Base-by-base conservation (phyloP, 73 alveolate genomes). In the Paramecium sonneborni region DNA sequence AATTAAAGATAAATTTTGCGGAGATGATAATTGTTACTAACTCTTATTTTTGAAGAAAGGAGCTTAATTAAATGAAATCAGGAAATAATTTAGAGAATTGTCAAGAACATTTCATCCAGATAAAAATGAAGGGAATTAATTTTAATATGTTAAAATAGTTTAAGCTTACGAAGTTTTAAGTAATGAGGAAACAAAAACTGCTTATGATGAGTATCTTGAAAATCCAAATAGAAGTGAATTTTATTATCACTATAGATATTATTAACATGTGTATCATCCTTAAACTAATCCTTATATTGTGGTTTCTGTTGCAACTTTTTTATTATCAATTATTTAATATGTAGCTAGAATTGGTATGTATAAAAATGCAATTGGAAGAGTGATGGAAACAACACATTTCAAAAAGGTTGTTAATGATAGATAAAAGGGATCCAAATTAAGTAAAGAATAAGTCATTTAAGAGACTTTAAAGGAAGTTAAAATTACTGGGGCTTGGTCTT, bases 191-290 rank as follows among this genome's bases (percentile, higher is more conserved):
- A 43, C 41, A 41, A 43, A 44, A 79, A 38, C 44, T 14, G 90
- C 90, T 15, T 79, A 79, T 79, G 55, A 41, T 79, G 90, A 79
- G 3, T 79, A 41, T 79, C 20, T 79, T 9, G 72, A 79, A 2
- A 79, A 79, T 44, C 90, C 90, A 8, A 79, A 79, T 43, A 79
- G 90, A 26, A 79, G 90, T 79, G 90, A 79, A 79, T 39, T 79
- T 79, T 79, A 79, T 43, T 28, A 79, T 79, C 90, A 79, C 21
- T 79, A 79, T 44, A 5, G 55, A 41, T 79, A 79, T 79, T 79
- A 79, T 79, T 41, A 79, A 23, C 23, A 46, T 6, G 74, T 79
- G 21, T 79, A 79, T 79, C 90, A 79, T 43, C 90, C 90, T 18
- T 37, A 79, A 44, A 43, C 41, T 6, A 79, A 79, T 79, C 90